Percentiles rank a stretch among this genome's conserved stretches.
Evolutionary conservation across 441 rosid genomes (phyloP).

Genomic region (Adansonia rubrostipa): DNA sequence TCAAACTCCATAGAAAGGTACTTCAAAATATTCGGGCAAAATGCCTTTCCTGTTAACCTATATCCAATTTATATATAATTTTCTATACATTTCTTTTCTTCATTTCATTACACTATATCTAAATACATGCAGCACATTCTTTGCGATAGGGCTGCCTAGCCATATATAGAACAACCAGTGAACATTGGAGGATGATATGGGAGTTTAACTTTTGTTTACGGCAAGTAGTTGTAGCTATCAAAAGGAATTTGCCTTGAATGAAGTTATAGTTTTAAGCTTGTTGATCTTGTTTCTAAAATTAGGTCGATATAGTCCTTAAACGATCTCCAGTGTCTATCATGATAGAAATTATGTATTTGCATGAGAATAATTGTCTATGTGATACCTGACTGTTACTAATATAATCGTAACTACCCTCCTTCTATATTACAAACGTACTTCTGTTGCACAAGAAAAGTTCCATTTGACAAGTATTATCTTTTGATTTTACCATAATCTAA

Average conservation of each 20-base stretch:
- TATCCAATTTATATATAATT: no score
- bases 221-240: not conserved
- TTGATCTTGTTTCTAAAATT: not conserved
- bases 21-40: not conserved
- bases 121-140: not conserved
- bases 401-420: no score
- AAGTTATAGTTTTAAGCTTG: not conserved
- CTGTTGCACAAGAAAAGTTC: no score
- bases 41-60: not conserved
- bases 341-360: conserved; percentile 1
- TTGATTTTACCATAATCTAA: no score
- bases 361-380: not conserved
- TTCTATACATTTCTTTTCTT: no score
- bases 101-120: not conserved
- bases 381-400: not conserved
- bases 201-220: not conserved
- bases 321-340: not conserved
- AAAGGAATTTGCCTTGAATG: not conserved
- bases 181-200: not conserved
- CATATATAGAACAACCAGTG: not conserved
- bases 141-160: not conserved
- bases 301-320: not conserved
- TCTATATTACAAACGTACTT: no score
- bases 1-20: not conserved
- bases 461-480: no score